Percentiles rank a stretch among this genome's conserved stretches.
Evolutionary conservation across 441 rosid genomes (phyloP).

Genomic region (Pelargonium fulgidum): DNA sequence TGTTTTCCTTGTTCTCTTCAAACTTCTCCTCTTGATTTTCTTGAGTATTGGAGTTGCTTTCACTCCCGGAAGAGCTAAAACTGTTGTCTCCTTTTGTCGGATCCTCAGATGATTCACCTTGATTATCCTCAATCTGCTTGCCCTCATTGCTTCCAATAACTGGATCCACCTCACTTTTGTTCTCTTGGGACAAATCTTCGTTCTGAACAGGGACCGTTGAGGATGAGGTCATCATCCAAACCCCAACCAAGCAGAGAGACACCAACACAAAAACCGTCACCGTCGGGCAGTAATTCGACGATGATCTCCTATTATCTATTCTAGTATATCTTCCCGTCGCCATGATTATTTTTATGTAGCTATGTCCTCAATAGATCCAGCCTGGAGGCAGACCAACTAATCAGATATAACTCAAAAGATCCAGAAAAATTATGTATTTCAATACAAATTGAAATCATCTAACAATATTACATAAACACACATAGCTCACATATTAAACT

Average conservation of each 20-base stretch:
- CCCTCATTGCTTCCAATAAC: slow-evolving; percentile 32
- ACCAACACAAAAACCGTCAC: slow-evolving; percentile 70
- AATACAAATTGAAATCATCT: background rate
- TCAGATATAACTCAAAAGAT: slow-evolving; percentile 2
- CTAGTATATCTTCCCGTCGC: slow-evolving; percentile 63
- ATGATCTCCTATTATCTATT: slow-evolving; percentile 57
- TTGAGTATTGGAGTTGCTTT: slow-evolving; percentile 24
- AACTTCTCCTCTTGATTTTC: slow-evolving; percentile 38
- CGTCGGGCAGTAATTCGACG: slow-evolving; percentile 63
- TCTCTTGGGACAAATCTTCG: slow-evolving; percentile 47
- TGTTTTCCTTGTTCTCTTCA: slow-evolving; percentile 24
- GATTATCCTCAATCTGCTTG: slow-evolving; percentile 43
- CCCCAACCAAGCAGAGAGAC: slow-evolving; percentile 77
- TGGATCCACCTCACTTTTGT: slow-evolving; percentile 45
- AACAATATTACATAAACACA: too few species aligned
- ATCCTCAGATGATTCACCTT: slow-evolving; percentile 51
- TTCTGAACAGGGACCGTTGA: slow-evolving; percentile 52
- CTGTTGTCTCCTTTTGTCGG: slow-evolving; percentile 45
- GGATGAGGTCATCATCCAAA: slow-evolving; percentile 93
- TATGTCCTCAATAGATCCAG: background rate
- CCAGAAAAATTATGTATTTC: background rate
- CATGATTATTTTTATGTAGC: slow-evolving; percentile 30
- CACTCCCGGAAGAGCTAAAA: slow-evolving; percentile 21
- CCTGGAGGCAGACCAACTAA: background rate
- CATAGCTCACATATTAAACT: too few species aligned